phyloP scores from a whole-genome alignment of 176 grass and related monocot genomes.

The Oryza nivara region DNA sequence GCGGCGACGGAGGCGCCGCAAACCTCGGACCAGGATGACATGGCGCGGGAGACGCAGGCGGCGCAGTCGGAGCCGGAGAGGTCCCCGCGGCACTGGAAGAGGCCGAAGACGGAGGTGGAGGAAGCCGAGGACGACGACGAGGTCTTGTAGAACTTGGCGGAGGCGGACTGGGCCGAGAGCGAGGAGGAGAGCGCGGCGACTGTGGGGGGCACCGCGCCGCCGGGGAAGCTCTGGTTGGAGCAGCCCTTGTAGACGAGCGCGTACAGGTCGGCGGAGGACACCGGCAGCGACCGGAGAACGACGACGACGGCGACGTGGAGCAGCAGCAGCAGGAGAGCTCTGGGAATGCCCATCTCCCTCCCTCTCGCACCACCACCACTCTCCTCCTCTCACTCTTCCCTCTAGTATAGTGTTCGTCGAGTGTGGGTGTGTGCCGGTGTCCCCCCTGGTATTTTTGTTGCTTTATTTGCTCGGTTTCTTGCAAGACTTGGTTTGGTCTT shows the following conservation, averaged over 20 bases:
- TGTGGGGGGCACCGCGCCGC: slow-evolving; percentile 31
- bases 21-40: slow-evolving; percentile 66
- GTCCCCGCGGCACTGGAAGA: slow-evolving; percentile 95
- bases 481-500: background rate
- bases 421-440: no score
- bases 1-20: slow-evolving; percentile 77
- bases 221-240: slow-evolving; percentile 75
- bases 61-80: slow-evolving; percentile 77
- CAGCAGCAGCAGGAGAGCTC: slow-evolving; percentile 25
- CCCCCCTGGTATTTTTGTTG: slow-evolving; percentile 9
- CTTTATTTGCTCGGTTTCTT: slow-evolving; percentile 18
- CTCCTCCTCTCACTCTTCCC: background rate
- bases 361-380: background rate
- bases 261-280: slow-evolving; percentile 63
- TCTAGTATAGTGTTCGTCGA: background rate
- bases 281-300: background rate
- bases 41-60: slow-evolving; percentile 65
- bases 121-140: slow-evolving; percentile 30
- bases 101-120: slow-evolving; percentile 67
- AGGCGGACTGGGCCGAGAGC: slow-evolving; percentile 57
- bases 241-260: slow-evolving; percentile 94
- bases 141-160: slow-evolving; percentile 92
- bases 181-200: slow-evolving; percentile 54
- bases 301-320: background rate
- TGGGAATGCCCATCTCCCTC: slow-evolving; percentile 53